A percentile compares a stretch with the other conserved stretches of the same genome.
Evolutionary conservation across 441 rosid species (phyloP).

Genomic region (Arabidopsis lyrata): DNA sequence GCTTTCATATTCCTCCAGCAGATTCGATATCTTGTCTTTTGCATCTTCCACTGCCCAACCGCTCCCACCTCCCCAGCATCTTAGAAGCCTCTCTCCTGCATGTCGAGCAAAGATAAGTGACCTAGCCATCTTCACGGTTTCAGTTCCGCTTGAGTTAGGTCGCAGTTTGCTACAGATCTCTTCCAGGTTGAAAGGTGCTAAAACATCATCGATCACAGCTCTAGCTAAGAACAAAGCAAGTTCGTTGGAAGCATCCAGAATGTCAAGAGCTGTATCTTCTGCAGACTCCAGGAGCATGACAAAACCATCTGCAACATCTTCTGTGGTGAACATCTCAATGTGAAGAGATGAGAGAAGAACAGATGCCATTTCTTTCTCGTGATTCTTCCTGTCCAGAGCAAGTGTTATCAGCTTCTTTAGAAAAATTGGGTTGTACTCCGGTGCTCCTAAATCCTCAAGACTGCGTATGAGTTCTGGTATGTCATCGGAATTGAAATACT

Average conservation of each 20-base stretch:
- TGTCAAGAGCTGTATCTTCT: constrained; percentile 90
- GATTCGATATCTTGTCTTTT: constrained; percentile 88
- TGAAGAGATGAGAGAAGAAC: constrained; percentile 88
- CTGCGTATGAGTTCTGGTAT: constrained; percentile 84
- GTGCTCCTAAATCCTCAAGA: constrained; percentile 86
- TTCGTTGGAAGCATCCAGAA: constrained; percentile 89
- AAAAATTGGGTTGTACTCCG: constrained; percentile 76
- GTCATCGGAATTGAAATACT: constrained; percentile 44
- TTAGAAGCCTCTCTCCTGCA: constrained; percentile 92
- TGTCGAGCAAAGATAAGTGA: constrained; percentile 90
- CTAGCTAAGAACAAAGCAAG: constrained; percentile 87
- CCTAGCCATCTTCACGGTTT: constrained; percentile 81
- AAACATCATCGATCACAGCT: constrained; percentile 90
- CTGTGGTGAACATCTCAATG: constrained; percentile 86
- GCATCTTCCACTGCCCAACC: constrained; percentile 99
- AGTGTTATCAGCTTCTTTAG: constrained; percentile 91
- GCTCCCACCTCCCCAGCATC: constrained; percentile 98
- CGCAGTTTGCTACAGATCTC: constrained; percentile 72
- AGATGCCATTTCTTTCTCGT: constrained; percentile 98
- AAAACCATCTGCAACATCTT: constrained; percentile 82
- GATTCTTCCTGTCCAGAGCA: constrained; percentile 96
- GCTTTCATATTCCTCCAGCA: constrained; percentile 87
- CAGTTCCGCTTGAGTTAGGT: constrained; percentile 78
- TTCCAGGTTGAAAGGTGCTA: constrained; percentile 77
- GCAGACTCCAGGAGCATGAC: constrained; percentile 93